Conservation (phyloP, 257 asterid species). For the Marsdenia floribunda region DNA sequence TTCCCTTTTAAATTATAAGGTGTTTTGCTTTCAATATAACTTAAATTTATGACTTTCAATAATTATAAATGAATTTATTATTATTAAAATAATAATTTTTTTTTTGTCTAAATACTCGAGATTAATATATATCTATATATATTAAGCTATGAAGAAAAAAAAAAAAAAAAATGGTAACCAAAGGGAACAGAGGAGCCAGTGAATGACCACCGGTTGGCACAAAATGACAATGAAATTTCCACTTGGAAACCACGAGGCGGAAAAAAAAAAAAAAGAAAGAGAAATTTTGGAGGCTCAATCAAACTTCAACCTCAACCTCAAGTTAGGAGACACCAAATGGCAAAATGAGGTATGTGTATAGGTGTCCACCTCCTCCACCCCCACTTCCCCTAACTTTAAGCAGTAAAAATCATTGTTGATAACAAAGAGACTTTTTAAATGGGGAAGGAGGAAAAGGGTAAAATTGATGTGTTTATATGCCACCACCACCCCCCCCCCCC, state of each 20-base stretch:
- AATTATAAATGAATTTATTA: too few species aligned
- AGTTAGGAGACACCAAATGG: slow-evolving; percentile 18
- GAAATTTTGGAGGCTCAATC: neutral
- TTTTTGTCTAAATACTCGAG: too few species aligned
- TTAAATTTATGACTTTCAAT: too few species aligned
- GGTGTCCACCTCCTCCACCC: slow-evolving; percentile 23
- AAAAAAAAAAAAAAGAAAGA: neutral
- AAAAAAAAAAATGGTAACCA: too few species aligned
- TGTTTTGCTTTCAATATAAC: too few species aligned
- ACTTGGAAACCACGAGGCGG: slow-evolving; percentile 16
- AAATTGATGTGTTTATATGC: slow-evolving; percentile 17
- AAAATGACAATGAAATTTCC: slow-evolving; percentile 22
- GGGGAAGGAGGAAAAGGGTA: slow-evolving; percentile 27
- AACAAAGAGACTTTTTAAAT: slow-evolving; percentile 22
- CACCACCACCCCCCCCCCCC: too few species aligned
- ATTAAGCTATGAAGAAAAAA: too few species aligned
- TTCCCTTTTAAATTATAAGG: too few species aligned
- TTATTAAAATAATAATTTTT: too few species aligned
- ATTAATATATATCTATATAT: too few species aligned
- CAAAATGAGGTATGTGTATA: slow-evolving; percentile 25
- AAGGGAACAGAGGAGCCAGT: slow-evolving; percentile 5
- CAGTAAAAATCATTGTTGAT: slow-evolving; percentile 65
- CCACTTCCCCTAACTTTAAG: slow-evolving; percentile 36
- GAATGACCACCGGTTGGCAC: slow-evolving; percentile 16
- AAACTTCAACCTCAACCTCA: slow-evolving; percentile 3